Evolutionary conservation across 2,329 filamentous ascomycete species (phyloP).

Genomic region (Fusarium anthophilum): DNA sequence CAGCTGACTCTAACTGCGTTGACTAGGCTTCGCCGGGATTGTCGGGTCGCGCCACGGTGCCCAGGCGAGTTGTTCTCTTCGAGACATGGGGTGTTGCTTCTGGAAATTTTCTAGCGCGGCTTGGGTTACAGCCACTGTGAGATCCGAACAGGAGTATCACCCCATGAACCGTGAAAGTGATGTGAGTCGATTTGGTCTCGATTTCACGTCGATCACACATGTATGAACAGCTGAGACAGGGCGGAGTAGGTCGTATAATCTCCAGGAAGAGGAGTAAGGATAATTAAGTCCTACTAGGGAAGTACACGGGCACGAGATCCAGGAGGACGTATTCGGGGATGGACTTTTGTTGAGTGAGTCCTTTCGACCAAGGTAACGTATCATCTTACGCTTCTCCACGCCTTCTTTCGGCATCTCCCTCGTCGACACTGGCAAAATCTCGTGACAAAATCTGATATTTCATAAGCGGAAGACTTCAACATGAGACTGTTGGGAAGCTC

Average conservation of each 20-base stretch:
- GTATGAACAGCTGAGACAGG: not conserved
- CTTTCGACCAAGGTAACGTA: not conserved
- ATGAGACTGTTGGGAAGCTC: not conserved
- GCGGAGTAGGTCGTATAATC: not conserved
- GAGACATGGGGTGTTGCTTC: conserved; percentile 28
- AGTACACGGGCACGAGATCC: not conserved
- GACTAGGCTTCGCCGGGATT: conserved; percentile 17
- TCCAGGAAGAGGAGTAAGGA: not conserved
- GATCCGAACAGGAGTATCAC: conserved; percentile 36
- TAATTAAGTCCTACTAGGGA: not conserved
- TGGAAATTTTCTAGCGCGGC: conserved; percentile 44
- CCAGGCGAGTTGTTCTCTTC: not conserved
- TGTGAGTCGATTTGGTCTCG: conserved; percentile 1
- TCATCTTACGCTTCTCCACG: not conserved
- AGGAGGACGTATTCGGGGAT: not conserved
- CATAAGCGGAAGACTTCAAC: not conserved
- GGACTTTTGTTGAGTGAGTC: not conserved
- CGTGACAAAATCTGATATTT: not conserved
- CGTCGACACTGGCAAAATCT: not conserved
- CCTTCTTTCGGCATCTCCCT: not conserved
- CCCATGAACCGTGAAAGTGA: conserved; percentile 26
- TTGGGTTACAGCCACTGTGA: conserved; percentile 15
- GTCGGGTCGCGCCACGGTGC: conserved; percentile 6
- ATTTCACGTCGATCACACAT: not conserved
- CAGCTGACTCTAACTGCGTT: conserved; percentile 35